phyloP scores from a whole-genome alignment of 2,329 filamentous ascomycete genomes.

The Nigrospora oryzae region DNA sequence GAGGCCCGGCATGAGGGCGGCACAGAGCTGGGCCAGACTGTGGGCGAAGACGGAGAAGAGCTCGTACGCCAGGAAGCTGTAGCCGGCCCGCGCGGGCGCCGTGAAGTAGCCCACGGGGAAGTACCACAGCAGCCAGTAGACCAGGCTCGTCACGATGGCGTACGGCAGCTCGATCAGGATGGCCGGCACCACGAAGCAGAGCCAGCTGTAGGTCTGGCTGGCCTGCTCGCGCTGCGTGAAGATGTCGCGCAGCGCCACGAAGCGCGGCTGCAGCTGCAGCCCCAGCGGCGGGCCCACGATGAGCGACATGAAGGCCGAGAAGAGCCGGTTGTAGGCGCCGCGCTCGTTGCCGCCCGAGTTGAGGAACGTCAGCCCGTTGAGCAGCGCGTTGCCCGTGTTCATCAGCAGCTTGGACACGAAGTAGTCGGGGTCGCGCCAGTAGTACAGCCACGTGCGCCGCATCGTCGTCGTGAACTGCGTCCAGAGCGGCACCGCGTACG shows the following conservation, averaged over 20 bases:
- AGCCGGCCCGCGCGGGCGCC: not conserved
- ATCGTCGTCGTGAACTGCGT: slow-evolving; percentile 59
- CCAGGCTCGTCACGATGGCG: slow-evolving; percentile 51
- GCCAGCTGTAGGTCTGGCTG: slow-evolving; percentile 67
- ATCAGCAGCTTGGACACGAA: slow-evolving; percentile 70
- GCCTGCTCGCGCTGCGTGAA: slow-evolving; percentile 70
- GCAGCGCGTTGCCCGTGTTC: slow-evolving; percentile 63
- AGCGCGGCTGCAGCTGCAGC: slow-evolving; percentile 66
- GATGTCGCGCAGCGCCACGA: slow-evolving; percentile 62
- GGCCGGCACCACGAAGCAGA: slow-evolving; percentile 66
- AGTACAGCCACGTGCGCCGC: slow-evolving; percentile 60
- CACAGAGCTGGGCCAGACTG: slow-evolving; percentile 77
- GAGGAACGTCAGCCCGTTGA: slow-evolving; percentile 76
- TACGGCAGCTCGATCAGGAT: slow-evolving; percentile 67
- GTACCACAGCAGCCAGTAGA: slow-evolving; percentile 55
- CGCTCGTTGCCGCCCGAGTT: slow-evolving; percentile 54
- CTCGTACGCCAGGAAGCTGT: slow-evolving; percentile 73
- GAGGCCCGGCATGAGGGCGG: slow-evolving; percentile 70
- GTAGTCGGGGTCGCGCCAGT: slow-evolving; percentile 71
- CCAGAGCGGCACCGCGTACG: slow-evolving; percentile 58
- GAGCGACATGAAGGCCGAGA: slow-evolving; percentile 59
- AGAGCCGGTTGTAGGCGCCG: slow-evolving; percentile 71
- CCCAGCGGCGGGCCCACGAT: slow-evolving; percentile 62
- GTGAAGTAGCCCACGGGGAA: slow-evolving; percentile 34
- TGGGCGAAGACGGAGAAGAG: slow-evolving; percentile 49